Conservation (phyloP, 495 filamentous ascomycete species). For the Hyphodiscus hymeniophilus region DNA sequence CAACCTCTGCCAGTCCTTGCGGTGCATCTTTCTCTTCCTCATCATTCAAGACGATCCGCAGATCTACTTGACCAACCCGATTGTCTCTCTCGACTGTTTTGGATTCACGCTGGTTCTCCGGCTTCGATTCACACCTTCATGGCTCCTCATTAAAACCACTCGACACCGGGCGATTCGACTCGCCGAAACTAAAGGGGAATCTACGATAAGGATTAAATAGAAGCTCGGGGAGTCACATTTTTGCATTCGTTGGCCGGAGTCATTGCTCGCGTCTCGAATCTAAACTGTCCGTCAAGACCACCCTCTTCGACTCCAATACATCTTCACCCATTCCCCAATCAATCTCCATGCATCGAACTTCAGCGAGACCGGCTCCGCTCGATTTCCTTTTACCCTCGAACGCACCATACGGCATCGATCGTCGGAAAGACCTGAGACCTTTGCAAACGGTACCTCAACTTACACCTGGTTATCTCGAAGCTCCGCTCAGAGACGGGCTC, state of each 20-base stretch:
- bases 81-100: not conserved
- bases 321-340: not conserved
- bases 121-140: constrained; percentile 17
- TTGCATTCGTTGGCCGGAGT: not conserved
- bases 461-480: constrained; percentile 13
- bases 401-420: constrained; percentile 7
- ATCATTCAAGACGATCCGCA: no score
- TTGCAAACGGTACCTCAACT: constrained; percentile 3
- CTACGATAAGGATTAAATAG: not conserved
- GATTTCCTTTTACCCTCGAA: constrained; percentile 16
- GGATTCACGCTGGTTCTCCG: constrained; percentile 10
- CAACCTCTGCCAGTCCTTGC: no score
- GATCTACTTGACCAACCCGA: no score
- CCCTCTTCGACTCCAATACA: not conserved
- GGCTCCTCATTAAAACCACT: constrained; percentile 18
- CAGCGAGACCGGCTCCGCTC: constrained; percentile 21
- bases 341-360: constrained; percentile 22
- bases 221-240: not conserved
- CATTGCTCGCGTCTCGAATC: not conserved
- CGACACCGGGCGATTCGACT: constrained; percentile 33
- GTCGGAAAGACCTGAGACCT: constrained; percentile 12
- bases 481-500: constrained; percentile 29
- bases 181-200: constrained; percentile 7
- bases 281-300: not conserved
- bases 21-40: no score